Percentiles rank a stretch among this genome's conserved stretches.
Evolutionary conservation across 2,329 filamentous ascomycete species (phyloP).

Genomic region (Penicillium frequentans): DNA sequence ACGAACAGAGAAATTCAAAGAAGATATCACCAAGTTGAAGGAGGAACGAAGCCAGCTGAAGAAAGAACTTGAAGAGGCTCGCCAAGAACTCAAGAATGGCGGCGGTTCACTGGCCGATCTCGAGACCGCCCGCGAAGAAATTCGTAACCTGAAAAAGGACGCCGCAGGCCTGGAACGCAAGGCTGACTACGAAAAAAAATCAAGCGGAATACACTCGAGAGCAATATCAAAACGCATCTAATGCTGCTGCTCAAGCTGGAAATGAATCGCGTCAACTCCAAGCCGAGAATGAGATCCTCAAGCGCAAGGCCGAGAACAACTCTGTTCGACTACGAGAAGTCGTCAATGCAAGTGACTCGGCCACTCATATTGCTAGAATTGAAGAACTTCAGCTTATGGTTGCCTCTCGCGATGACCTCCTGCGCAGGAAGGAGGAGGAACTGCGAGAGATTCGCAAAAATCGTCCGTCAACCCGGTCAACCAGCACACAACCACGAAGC

Average conservation of each 20-base stretch:
- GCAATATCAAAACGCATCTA: conserved; percentile 50
- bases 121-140: conserved; percentile 42
- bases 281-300: conserved; percentile 38
- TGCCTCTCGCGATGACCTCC: conserved; percentile 37
- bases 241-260: conserved; percentile 42
- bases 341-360: conserved; percentile 34
- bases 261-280: conserved; percentile 40
- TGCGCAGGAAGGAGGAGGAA: conserved; percentile 47
- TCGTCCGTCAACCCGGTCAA: conserved; percentile 43
- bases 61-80: conserved; percentile 40
- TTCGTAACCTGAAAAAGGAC: conserved; percentile 37
- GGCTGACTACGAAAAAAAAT: conserved; percentile 42
- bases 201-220: conserved; percentile 48
- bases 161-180: conserved; percentile 37
- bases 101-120: conserved; percentile 43
- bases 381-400: conserved; percentile 39
- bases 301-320: conserved; percentile 38
- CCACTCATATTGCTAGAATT: conserved; percentile 38
- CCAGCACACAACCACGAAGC: conserved; percentile 44
- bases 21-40: conserved; percentile 41
- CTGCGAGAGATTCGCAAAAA: conserved; percentile 46
- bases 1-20: conserved; percentile 35
- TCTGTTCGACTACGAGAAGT: conserved; percentile 39
- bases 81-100: conserved; percentile 40
- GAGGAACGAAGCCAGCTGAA: conserved; percentile 40